Evolutionary conservation across 306 rosid species (phyloP).

Genomic region (Quercus bicolor): DNA sequence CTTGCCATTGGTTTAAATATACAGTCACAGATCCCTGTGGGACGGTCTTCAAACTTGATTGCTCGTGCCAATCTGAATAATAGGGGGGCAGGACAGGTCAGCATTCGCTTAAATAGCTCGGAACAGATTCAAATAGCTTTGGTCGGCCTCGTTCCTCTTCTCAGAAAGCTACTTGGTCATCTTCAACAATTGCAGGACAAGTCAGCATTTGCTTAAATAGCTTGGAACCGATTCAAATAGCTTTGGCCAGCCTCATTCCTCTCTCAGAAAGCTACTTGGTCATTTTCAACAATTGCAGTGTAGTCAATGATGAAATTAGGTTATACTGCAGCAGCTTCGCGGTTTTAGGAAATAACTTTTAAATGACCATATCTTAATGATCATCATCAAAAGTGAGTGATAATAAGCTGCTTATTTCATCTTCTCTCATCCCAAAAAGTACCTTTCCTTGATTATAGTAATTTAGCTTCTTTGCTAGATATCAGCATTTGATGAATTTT

Average conservation of each 20-base stretch:
- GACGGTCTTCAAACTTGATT: slow-evolving; percentile 68
- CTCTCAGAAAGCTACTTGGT: slow-evolving; percentile 53
- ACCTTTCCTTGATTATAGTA: slow-evolving; percentile 31
- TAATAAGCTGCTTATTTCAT: slow-evolving; percentile 27
- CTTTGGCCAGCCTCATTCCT: slow-evolving; percentile 69
- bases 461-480: slow-evolving; percentile 43
- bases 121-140: slow-evolving; percentile 90
- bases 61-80: slow-evolving; percentile 86
- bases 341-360: slow-evolving; percentile 32
- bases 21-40: slow-evolving; percentile 89
- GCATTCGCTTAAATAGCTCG: slow-evolving; percentile 82
- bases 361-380: slow-evolving; percentile 32
- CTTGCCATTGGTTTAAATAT: slow-evolving; percentile 89
- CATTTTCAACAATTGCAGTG: slow-evolving; percentile 56
- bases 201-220: slow-evolving; percentile 78
- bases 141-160: slow-evolving; percentile 65
- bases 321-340: slow-evolving; percentile 35
- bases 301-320: slow-evolving; percentile 49
- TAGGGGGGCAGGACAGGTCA: slow-evolving; percentile 88
- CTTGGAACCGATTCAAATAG: slow-evolving; percentile 89
- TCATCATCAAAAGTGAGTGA: slow-evolving; percentile 38
- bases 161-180: slow-evolving; percentile 53
- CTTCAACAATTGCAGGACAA: slow-evolving; percentile 69
- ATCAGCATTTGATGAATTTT: slow-evolving; percentile 38
- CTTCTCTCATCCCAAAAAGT: slow-evolving; percentile 19